Evolutionary conservation across 2,329 filamentous ascomycete genomes (phyloP), one percentile per base, ranked within the genome.

Genomic region (Fusarium zealandicum): DNA sequence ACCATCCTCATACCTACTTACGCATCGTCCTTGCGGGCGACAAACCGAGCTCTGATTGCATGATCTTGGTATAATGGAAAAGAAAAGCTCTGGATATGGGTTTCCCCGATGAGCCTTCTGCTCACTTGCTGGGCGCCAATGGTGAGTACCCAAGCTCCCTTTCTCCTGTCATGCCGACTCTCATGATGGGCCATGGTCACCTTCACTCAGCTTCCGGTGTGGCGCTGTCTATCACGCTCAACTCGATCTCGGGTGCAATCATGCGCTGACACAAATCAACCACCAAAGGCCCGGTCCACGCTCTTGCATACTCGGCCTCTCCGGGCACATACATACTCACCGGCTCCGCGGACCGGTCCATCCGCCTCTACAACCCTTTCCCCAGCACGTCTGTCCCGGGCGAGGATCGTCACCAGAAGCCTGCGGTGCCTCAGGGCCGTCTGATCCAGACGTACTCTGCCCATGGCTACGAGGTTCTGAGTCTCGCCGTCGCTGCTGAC

Each of bases 391-490:
- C 58, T 57, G 75, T 59, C 69, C 61, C 66, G 1, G 64, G 68
- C 27, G 51, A 66, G 25, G 59, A 64, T 32, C 54, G 61, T 18
- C 70, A 61, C 39, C 68, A 73, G 31, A 63, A 63, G 31, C 40
- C 61, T 3, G 31, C 62, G 1, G 59, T 77, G 6, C 79, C 80
- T 1, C 70, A 81, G 54, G 82, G 81, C 63, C 78, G 80, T 2
- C 86, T 95, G 4, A 91, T 99, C 69, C 93, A 97, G 75, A 90
- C 86, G 30, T 99, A 96, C 77, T 79, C 87, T 30, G 91, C 90
- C 3, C 95, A 99, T 75, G 93, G 92, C 63, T 96, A 99, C 78
- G 90, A 93, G 65, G 89, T 99, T 7, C 87, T 97, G 55, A 90
- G 90, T 63, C 81, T 99, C 32, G 80, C 84, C 45, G 89, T 97